phyloP scores from a whole-genome alignment of 306 rosid species.

The Vigna hirtella region DNA sequence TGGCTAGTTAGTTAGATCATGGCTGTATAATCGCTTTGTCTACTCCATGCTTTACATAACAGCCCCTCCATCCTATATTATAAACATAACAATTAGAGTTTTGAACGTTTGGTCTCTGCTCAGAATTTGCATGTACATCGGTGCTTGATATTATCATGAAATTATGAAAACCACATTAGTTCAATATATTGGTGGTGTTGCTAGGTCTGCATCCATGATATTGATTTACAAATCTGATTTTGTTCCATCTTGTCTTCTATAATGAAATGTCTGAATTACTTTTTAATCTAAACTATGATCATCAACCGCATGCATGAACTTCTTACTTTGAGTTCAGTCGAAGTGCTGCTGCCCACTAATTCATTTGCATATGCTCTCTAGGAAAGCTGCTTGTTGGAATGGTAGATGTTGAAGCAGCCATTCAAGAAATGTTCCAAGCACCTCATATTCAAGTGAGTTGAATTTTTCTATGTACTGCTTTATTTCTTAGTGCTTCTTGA shows the following conservation, averaged over 20 bases:
- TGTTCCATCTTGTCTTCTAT: constrained; percentile 15
- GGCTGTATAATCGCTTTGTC: neutral
- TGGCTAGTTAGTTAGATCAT: neutral
- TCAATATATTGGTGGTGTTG: constrained; percentile 6
- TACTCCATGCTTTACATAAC: neutral
- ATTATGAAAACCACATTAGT: neutral
- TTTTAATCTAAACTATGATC: constrained; percentile 32
- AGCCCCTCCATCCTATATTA: neutral
- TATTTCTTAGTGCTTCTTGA: constrained; percentile 36
- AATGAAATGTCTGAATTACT: constrained; percentile 24
- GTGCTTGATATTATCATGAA: neutral
- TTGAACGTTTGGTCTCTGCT: neutral
- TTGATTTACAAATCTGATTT: constrained; percentile 9
- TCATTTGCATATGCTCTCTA: constrained; percentile 44
- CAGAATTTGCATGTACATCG: neutral
- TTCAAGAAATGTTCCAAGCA: constrained; percentile 97
- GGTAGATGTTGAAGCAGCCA: constrained; percentile 88
- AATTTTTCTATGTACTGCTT: constrained; percentile 22
- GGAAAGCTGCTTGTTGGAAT: constrained; percentile 73
- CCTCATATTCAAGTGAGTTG: constrained; percentile 94
- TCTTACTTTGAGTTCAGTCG: constrained; percentile 12
- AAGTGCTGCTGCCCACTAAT: constrained; percentile 36
- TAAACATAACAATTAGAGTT: neutral
- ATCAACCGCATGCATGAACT: constrained; percentile 20
- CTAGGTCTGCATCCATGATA: constrained; percentile 28